phyloP scores from a whole-genome alignment of 805 yeast genomes.

The Metschnikowia lachancei region DNA sequence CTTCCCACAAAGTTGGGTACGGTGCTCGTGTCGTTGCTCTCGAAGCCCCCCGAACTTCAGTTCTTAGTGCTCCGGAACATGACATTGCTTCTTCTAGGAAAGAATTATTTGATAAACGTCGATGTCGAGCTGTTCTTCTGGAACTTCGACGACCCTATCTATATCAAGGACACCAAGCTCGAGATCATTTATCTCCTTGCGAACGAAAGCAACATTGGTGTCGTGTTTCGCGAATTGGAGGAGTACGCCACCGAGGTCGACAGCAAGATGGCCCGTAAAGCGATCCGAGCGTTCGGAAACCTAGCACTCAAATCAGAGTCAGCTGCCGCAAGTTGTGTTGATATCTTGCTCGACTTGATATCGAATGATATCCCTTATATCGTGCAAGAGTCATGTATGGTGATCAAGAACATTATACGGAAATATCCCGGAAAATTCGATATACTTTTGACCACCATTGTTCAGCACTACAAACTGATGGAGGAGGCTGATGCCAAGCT shows the following conservation, averaged over 20 bases:
- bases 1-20: slow-evolving; percentile 61
- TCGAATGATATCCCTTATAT: slow-evolving; percentile 68
- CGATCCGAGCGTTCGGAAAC: slow-evolving; percentile 87
- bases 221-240: slow-evolving; percentile 70
- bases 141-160: slow-evolving; percentile 80
- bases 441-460: slow-evolving; percentile 28
- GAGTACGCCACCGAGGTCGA: slow-evolving; percentile 89
- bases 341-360: slow-evolving; percentile 55
- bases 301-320: slow-evolving; percentile 71
- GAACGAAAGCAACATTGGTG: slow-evolving; percentile 53
- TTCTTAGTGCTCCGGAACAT: slow-evolving; percentile 80
- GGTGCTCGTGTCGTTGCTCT: slow-evolving; percentile 62
- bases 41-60: slow-evolving; percentile 80
- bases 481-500: slow-evolving; percentile 77
- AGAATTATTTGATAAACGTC: slow-evolving; percentile 54
- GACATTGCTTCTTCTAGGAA: slow-evolving; percentile 66
- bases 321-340: slow-evolving; percentile 64
- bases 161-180: slow-evolving; percentile 83
- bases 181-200: slow-evolving; percentile 84
- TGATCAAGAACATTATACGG: slow-evolving; percentile 72
- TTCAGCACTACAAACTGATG: slow-evolving; percentile 41
- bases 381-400: slow-evolving; percentile 76
- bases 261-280: slow-evolving; percentile 79
- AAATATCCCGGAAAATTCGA: slow-evolving; percentile 63
- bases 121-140: slow-evolving; percentile 83